Evolutionary conservation across 352 stramenopile species (phyloP).

Genomic region (Globisporangium irregulare): DNA sequence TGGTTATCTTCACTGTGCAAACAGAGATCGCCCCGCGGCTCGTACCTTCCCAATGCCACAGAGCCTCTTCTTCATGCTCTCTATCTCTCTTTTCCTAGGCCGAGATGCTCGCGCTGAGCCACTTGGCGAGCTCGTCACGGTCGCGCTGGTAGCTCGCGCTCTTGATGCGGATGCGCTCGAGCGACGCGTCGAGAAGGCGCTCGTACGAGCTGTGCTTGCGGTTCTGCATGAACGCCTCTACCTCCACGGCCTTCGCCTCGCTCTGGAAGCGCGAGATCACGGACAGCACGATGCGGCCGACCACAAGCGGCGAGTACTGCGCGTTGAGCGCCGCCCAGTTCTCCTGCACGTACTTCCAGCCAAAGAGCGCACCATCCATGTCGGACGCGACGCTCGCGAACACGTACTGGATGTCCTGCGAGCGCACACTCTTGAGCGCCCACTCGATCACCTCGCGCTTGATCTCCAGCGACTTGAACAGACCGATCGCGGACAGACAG

Average conservation of each 20-base stretch:
- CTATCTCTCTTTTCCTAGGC: conserved; percentile 10
- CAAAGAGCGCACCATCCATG: conserved; percentile 38
- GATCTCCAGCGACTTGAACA: conserved; percentile 51
- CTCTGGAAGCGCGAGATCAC: conserved; percentile 66
- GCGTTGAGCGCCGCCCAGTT: conserved; percentile 66
- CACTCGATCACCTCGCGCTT: conserved; percentile 73
- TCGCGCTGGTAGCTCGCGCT: conserved; percentile 56
- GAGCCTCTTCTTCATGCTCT: background rate
- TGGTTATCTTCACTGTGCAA: background rate
- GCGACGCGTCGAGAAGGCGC: conserved; percentile 53
- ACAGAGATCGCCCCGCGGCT: background rate
- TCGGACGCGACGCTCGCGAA: conserved; percentile 75
- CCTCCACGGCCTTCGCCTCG: conserved; percentile 43
- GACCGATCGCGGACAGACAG: conserved; percentile 67
- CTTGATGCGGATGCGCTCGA: conserved; percentile 78
- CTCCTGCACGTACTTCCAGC: conserved; percentile 75
- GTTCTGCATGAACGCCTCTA: conserved; percentile 58
- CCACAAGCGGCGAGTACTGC: conserved; percentile 55
- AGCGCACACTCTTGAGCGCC: conserved; percentile 63
- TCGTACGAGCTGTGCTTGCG: conserved; percentile 72
- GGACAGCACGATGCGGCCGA: conserved; percentile 68
- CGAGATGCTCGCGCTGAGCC: conserved; percentile 32
- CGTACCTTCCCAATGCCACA: too few species aligned
- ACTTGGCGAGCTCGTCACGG: conserved; percentile 49
- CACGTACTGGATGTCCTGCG: conserved; percentile 80